Percentiles rank a stretch among this genome's conserved stretches.
Conservation (phyloP, 2,329 filamentous ascomycete species). For the Alternaria conjuncta region DNA sequence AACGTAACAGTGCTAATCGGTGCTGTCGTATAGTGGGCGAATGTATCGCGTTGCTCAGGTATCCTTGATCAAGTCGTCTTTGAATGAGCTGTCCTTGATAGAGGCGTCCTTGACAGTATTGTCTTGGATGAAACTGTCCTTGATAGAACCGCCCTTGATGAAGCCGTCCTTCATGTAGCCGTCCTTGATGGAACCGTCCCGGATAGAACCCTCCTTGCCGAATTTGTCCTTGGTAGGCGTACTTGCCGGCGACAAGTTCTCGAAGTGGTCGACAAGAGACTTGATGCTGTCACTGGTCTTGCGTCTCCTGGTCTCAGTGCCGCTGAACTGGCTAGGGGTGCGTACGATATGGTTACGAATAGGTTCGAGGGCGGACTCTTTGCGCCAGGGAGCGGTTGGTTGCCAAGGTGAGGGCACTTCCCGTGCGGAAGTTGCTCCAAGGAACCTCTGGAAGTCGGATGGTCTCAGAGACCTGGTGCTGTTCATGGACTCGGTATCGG, state of each 20-base stretch:
- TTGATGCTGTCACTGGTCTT: constrained; percentile 6
- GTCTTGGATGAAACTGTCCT: too few species aligned
- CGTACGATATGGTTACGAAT: neutral
- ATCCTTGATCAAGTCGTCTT: too few species aligned
- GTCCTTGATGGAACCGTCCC: neutral
- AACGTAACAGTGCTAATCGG: neutral
- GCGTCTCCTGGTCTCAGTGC: neutral
- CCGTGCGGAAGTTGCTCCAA: neutral
- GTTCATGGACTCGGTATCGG: neutral
- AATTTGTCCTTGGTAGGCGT: neutral
- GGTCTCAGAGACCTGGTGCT: rapidly evolving
- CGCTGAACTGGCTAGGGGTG: neutral
- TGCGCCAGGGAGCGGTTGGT: too few species aligned
- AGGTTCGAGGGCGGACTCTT: too few species aligned
- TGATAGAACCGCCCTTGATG: neutral
- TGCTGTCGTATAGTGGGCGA: neutral
- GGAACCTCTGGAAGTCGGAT: neutral
- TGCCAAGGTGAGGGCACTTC: neutral
- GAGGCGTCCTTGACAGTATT: too few species aligned
- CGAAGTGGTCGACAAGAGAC: neutral
- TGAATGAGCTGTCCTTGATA: too few species aligned
- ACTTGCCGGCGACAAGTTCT: neutral
- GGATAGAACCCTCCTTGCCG: neutral
- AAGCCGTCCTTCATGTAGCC: neutral
- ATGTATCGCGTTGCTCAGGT: too few species aligned